Base-by-base conservation (phyloP, 257 asterid genomes). In the Solanum chiquidenum region DNA sequence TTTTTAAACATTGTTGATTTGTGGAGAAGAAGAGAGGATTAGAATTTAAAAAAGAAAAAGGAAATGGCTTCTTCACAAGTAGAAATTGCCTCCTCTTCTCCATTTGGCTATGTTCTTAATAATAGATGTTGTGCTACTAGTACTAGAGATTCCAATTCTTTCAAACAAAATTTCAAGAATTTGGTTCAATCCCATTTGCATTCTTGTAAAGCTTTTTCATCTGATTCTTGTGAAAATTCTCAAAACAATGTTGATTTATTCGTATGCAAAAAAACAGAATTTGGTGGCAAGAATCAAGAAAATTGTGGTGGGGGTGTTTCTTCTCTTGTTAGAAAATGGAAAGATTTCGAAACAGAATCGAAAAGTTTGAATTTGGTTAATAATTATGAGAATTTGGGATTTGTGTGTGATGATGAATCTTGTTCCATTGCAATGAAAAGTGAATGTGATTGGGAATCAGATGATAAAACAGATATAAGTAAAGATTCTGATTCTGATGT, bases 311-410 rank as follows among this genome's bases (percentile, higher is more conserved):
- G 95, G 2, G 97, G 95, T 23, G 98, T 96, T 10, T 95, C 99
- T 21, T 94, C 98, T 49, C 94, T 96, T 44, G 94, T 96, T 31
- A 95, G 88, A 86, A 94, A 93, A 90, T 96, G 98, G 98, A 91
- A 89, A 87, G 93, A 90, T 40, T 92, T 93, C 76, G 98, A 93
- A 94, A 91, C 94, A 1, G 94, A 87, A 38, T 86, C 92, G 4
- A 90, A 90, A 85, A 55, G 83, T 88, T 23, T 37, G 79, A 40
- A 42, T 82, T 25, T 58, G 68, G 86, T 37, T 7, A 7, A 20
- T 20, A 55, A 55, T 55, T 55, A 55, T 55, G 64, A 55, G 64
- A 55, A 55, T 55, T 55, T 55, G 64, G 25, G 62, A 52, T 52
- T 55, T 55, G 25, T 55, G 5, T 23, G 7, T 5, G 89, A 89